phyloP scores from a whole-genome alignment of 2,329 filamentous ascomycete genomes.

The Diaporthe citriasiana region DNA sequence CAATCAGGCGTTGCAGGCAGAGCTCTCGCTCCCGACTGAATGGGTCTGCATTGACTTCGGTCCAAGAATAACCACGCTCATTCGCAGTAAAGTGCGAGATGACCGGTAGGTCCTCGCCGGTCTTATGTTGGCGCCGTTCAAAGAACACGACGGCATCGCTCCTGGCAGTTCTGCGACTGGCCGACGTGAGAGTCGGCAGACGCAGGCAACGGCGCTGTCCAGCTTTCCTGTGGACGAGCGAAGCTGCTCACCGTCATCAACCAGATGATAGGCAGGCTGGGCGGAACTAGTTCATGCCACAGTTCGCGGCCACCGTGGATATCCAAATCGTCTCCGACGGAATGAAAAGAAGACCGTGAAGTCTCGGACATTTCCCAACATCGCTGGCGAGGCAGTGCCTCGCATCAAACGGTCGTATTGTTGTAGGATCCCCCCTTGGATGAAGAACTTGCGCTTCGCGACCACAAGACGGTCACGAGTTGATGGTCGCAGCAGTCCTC shows the following conservation, averaged over 20 bases:
- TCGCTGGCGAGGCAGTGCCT: not conserved
- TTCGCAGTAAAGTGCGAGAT: not conserved
- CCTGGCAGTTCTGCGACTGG: not conserved
- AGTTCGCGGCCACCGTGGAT: no score
- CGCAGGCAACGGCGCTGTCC: not conserved
- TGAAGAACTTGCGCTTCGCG: not conserved
- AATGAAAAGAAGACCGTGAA: not conserved
- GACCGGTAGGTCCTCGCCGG: not conserved
- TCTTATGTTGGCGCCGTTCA: no score
- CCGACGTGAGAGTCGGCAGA: not conserved
- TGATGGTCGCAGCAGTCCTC: no score
- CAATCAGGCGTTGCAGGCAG: not conserved
- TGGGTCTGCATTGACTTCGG: conserved; percentile 1
- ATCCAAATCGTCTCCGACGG: not conserved
- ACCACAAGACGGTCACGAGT: not conserved
- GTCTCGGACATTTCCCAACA: no score
- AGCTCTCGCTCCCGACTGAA: not conserved
- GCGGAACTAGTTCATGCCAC: not conserved
- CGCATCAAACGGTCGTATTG: not conserved
- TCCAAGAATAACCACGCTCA: not conserved
- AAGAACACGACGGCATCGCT: not conserved
- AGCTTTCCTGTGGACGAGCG: not conserved
- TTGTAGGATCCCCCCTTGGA: not conserved
- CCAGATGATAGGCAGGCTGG: not conserved
- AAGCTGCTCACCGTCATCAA: not conserved